phyloP scores from a whole-genome alignment of 768 basidiomycete species.

The Amanita rubescens region DNA sequence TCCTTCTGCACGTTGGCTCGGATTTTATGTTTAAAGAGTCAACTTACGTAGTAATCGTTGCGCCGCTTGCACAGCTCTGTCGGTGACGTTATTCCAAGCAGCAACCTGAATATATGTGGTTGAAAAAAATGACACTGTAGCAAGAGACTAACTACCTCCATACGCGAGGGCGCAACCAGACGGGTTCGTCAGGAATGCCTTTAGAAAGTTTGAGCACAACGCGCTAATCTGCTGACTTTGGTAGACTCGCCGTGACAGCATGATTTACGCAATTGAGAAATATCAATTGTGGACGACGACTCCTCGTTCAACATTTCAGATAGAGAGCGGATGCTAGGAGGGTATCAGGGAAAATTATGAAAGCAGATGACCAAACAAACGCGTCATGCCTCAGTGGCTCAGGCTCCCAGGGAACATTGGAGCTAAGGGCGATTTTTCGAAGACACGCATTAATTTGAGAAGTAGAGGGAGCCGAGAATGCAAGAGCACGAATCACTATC shows the following conservation, averaged over 20 bases:
- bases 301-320: slow-evolving; percentile 54
- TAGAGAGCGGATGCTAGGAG: slow-evolving; percentile 41
- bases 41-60: slow-evolving; percentile 64
- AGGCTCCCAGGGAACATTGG: slow-evolving; percentile 54
- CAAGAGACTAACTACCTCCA: slow-evolving; percentile 60
- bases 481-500: slow-evolving; percentile 46
- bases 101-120: slow-evolving; percentile 34
- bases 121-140: background rate
- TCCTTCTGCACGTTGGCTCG: slow-evolving; percentile 36
- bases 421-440: slow-evolving; percentile 41
- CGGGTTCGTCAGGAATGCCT: slow-evolving; percentile 72
- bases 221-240: background rate
- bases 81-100: slow-evolving; percentile 57
- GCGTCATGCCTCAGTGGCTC: slow-evolving; percentile 54
- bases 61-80: slow-evolving; percentile 51
- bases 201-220: slow-evolving; percentile 8
- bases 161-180: slow-evolving; percentile 67
- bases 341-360: slow-evolving; percentile 8
- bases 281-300: slow-evolving; percentile 43
- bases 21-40: background rate
- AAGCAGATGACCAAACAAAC: slow-evolving; percentile 28
- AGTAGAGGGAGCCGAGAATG: slow-evolving; percentile 48
- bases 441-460: slow-evolving; percentile 50
- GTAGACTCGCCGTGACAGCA: slow-evolving; percentile 50
- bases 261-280: slow-evolving; percentile 45